Percentiles rank a stretch among this genome's conserved stretches.
These are phyloP conservation scores for Pythium insidiosum DNA, from an alignment of 352 stramenopile genomes.

Conservation along the genomic window DNA sequence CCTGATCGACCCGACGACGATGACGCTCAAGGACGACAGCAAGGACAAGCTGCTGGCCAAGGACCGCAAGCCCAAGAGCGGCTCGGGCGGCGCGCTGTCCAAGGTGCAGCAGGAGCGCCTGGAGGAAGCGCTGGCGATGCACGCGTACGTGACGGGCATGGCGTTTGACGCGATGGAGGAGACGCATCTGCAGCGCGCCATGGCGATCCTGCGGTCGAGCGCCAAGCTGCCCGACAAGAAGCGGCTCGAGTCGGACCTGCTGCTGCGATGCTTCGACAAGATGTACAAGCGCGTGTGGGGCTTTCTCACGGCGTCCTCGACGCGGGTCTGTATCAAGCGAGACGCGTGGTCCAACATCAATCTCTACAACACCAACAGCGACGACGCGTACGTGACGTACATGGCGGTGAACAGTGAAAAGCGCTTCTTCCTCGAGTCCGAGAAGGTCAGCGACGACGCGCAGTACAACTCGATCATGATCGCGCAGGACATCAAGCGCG, in stretches of 20 bases:
- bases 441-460: conserved; percentile 50
- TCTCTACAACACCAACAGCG: conserved; percentile 66
- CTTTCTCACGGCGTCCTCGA: conserved; percentile 53
- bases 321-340: conserved; percentile 64
- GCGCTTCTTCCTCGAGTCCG: conserved; percentile 72
- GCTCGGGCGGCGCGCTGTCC: conserved; percentile 24
- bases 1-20: conserved; percentile 49
- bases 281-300: conserved; percentile 83
- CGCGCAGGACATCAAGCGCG: conserved; percentile 73
- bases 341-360: conserved; percentile 78
- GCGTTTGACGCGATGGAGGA: conserved; percentile 71
- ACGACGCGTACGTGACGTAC: conserved; percentile 70
- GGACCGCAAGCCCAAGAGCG: conserved; percentile 35
- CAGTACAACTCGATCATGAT: conserved; percentile 79
- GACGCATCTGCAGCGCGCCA: conserved; percentile 50
- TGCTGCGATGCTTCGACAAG: conserved; percentile 73
- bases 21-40: conserved; percentile 44
- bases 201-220: conserved; percentile 45
- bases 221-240: conserved; percentile 70
- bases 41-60: conserved; percentile 28
- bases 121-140: conserved; percentile 75
- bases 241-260: conserved; percentile 45
- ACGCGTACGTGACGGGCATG: conserved; percentile 75
- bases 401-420: conserved; percentile 76
- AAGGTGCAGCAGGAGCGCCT: conserved; percentile 64